Evolutionary conservation across 345 rosid genomes (phyloP).

Genomic region (Gynandropsis gynandra): DNA sequence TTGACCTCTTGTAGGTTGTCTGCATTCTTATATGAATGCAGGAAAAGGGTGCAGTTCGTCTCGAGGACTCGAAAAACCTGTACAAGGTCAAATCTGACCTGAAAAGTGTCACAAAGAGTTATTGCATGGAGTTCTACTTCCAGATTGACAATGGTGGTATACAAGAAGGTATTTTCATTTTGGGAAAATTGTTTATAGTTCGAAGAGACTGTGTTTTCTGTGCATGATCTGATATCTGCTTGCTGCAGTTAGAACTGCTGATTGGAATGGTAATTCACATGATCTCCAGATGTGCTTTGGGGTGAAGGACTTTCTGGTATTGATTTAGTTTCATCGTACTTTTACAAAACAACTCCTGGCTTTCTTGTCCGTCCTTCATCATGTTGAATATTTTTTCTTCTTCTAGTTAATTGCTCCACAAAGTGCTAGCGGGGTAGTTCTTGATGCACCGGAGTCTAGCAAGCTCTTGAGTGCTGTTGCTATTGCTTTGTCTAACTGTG

Average conservation of each 20-base stretch:
- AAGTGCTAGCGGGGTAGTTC: conserved; percentile 96
- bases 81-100: conserved; percentile 64
- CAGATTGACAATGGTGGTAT: conserved; percentile 40
- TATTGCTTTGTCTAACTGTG: conserved; percentile 86
- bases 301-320: conserved; percentile 88
- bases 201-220: conserved; percentile 20
- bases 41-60: conserved; percentile 76
- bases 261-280: conserved; percentile 58
- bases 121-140: conserved; percentile 82
- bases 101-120: conserved; percentile 60
- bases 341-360: not conserved
- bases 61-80: conserved; percentile 44
- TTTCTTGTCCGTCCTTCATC: conserved; percentile 7
- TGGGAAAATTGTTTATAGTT: conserved; percentile 9
- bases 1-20: conserved; percentile 15
- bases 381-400: conserved; percentile 16
- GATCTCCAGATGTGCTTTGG: conserved; percentile 96
- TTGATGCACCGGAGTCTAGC: conserved; percentile 86
- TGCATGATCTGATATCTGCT: conserved; percentile 28
- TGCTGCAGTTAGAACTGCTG: conserved; percentile 51
- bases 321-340: conserved; percentile 12
- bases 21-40: conserved; percentile 28
- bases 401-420: conserved; percentile 82
- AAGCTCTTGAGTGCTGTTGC: conserved; percentile 92
- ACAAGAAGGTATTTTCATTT: conserved; percentile 22